Conservation (phyloP, 2,329 filamentous ascomycete species). For the Colletotrichum tabaci region DNA sequence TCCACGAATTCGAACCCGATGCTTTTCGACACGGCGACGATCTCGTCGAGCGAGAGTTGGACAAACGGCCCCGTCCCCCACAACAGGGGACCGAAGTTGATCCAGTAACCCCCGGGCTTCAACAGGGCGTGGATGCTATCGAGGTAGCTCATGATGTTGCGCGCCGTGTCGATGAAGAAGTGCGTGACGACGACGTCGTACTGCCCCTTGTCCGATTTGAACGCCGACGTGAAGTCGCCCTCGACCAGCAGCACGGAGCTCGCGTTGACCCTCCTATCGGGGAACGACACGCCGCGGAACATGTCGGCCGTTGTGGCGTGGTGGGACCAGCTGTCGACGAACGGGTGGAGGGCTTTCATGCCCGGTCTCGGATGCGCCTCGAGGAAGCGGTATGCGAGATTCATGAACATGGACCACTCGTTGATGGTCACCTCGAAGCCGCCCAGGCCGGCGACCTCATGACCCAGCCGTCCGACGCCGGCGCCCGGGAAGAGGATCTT, state of each 20-base stretch:
- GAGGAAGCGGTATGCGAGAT: conserved; percentile 66
- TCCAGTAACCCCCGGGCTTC: conserved; percentile 64
- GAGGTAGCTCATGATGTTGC: conserved; percentile 69
- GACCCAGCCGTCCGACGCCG: conserved; percentile 66
- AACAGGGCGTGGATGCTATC: conserved; percentile 67
- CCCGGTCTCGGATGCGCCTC: conserved; percentile 49
- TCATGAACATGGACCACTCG: conserved; percentile 73
- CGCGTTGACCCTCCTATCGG: conserved; percentile 55
- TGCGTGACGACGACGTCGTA: conserved; percentile 69
- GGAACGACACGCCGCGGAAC: conserved; percentile 61
- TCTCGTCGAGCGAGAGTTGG: conserved; percentile 69
- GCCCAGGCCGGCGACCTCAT: conserved; percentile 63
- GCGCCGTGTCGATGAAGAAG: conserved; percentile 74
- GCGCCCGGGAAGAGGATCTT: conserved; percentile 67
- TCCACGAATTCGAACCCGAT: conserved; percentile 68
- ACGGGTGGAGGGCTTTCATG: conserved; percentile 61
- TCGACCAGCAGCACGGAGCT: conserved; percentile 64
- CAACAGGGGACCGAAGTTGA: conserved; percentile 70
- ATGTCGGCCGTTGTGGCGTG: conserved; percentile 64
- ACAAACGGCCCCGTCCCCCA: conserved; percentile 70
- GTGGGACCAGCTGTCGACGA: conserved; percentile 71
- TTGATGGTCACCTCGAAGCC: conserved; percentile 68
- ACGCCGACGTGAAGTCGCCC: conserved; percentile 68
- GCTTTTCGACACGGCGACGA: conserved; percentile 61
- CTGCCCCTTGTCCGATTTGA: conserved; percentile 45